Conservation (phyloP, 441 rosid genomes). For the Aleurites moluccanus region DNA sequence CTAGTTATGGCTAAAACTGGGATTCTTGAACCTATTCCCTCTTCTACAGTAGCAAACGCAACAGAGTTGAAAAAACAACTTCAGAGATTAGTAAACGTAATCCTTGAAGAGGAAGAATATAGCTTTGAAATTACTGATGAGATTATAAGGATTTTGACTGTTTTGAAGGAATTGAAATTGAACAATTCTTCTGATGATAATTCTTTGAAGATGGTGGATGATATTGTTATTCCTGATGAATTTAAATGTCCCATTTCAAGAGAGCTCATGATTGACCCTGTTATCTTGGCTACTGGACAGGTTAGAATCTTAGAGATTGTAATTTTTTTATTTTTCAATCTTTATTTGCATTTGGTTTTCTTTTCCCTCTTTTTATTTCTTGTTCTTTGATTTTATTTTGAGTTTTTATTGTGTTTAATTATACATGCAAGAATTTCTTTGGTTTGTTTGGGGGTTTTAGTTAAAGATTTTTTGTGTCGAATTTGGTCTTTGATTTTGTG, state of each 20-base stretch:
- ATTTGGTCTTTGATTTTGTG: neutral
- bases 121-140: constrained; percentile 49
- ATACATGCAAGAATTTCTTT: neutral
- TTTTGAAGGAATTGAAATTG: constrained; percentile 45
- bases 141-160: constrained; percentile 47
- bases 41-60: constrained; percentile 34
- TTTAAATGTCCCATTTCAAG: constrained; percentile 77
- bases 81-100: constrained; percentile 50
- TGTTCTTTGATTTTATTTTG: too few species aligned
- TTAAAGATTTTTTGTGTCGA: neutral
- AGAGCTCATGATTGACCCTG: constrained; percentile 84
- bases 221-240: constrained; percentile 46
- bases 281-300: constrained; percentile 80
- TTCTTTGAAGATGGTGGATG: constrained; percentile 10
- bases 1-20: constrained; percentile 18
- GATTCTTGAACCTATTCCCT: constrained; percentile 27
- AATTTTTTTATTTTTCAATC: neutral
- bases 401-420: neutral
- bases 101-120: constrained; percentile 50
- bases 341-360: neutral
- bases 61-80: constrained; percentile 64
- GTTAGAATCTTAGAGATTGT: constrained; percentile 40
- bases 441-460: neutral
- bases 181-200: constrained; percentile 35
- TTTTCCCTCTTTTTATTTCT: neutral